These are phyloP conservation scores for Colletotrichum cuscutae DNA, from an alignment of 2,329 filamentous ascomycete species.

Conservation along the genomic window DNA sequence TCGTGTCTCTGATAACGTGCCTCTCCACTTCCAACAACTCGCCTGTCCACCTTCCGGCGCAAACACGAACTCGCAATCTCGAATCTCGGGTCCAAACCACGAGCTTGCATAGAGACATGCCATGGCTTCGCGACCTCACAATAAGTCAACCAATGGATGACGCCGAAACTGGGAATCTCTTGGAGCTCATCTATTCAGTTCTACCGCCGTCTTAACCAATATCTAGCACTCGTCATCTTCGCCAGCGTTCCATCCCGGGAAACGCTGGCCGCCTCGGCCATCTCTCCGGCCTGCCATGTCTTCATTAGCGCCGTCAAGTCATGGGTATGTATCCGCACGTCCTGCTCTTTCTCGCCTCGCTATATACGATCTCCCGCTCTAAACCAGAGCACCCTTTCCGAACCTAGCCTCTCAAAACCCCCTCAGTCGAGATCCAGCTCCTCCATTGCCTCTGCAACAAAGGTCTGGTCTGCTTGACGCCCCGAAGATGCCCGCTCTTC, in stretches of 20 bases:
- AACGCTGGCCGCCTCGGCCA: neutral
- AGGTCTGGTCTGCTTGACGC: constrained; percentile 26
- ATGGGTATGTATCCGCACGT: constrained; percentile 17
- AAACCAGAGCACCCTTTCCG: neutral
- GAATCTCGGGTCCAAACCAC: constrained; percentile 21
- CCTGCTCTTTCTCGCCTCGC: neutral
- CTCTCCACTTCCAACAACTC: constrained; percentile 19
- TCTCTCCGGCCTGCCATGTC: neutral
- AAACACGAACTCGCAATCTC: neutral
- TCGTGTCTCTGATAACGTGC: constrained; percentile 24
- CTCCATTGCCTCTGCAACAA: constrained; percentile 38
- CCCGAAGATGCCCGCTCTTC: constrained; percentile 19
- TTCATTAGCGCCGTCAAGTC: constrained; percentile 20
- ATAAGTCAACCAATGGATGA: neutral
- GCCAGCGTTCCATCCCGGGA: neutral
- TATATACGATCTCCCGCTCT: neutral
- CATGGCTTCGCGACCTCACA: neutral
- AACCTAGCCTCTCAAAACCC: neutral
- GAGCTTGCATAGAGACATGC: constrained; percentile 29
- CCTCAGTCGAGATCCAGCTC: constrained; percentile 38
- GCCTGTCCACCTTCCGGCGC: constrained; percentile 3
- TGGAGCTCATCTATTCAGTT: neutral
- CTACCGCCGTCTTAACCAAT: constrained; percentile 1
- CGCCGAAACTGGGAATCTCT: neutral
- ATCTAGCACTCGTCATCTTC: neutral